Evolutionary conservation across 345 rosid species (phyloP), one percentile per base, ranked within the genome.

Genomic region (Anacardium occidentale): DNA sequence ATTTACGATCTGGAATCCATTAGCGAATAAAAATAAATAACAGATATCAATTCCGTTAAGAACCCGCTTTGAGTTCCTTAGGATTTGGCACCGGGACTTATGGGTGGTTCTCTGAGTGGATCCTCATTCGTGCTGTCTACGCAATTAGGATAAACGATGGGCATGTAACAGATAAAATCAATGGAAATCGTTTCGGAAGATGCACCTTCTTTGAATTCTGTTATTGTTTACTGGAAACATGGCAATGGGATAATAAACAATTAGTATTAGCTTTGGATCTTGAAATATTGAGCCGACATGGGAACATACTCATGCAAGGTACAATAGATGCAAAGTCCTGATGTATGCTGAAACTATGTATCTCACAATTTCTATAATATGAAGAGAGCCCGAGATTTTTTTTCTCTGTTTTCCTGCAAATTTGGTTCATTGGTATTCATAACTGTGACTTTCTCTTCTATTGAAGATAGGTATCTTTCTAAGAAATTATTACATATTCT

Each of bases 231-330:
- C 55, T 25, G n/a, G 70, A 59, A 70, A 62, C 74, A 69, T 26
- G 42, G 40, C 4, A 45, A 14, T 47, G 71, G 74, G 61, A 70
- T 71, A 58, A 70, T 58, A 60, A 72, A 76, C 60, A 48, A 67
- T 25, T 63, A 7, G 13, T 29, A 20, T 18, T n/a, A 1, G 21
- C 74, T 55, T 76, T 20, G 72, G 72, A 71, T 71, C 80, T 71
- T 52, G 69, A 71, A 51, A 66, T 76, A 25, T 24, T 48, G 22
- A 59, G 42, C 22, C 18, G 54, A 66, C 68, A 71, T 47, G 69
- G 56, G 37, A 60, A 76, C 72, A 72, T 53, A 71, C 58, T 60
- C 76, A 42, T 71, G 76, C 72, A 65, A 51, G 18, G 48, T 50
- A 52, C 50, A 29, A 34, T 2, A 17, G 58, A 15, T 52, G 72